These are phyloP conservation scores for Heterobasidion occidentale DNA, from an alignment of 1,284 basidiomycete species.

Conservation along the genomic window DNA sequence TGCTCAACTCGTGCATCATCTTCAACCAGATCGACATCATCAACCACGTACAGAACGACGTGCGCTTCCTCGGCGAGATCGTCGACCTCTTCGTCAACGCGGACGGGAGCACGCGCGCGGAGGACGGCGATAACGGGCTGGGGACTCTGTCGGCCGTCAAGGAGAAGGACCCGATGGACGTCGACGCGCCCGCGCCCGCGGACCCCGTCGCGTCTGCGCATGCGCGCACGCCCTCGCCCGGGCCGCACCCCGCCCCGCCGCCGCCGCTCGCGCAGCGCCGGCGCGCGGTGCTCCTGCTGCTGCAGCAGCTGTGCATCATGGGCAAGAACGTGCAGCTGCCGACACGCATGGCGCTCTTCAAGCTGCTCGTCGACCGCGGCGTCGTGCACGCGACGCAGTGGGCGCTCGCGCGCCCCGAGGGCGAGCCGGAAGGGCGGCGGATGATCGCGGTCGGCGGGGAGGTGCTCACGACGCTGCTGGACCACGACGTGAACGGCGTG, in stretches of 20 bases:
- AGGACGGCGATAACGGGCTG: slow-evolving; percentile 23
- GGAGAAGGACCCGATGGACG: slow-evolving; percentile 17
- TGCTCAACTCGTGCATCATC: slow-evolving; percentile 95
- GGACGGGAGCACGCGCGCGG: slow-evolving; percentile 36
- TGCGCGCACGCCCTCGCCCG: neutral
- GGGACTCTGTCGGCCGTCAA: slow-evolving; percentile 16
- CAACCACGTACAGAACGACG: slow-evolving; percentile 78
- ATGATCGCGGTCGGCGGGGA: slow-evolving; percentile 84
- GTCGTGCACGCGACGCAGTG: slow-evolving; percentile 89
- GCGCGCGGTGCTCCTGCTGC: slow-evolving; percentile 74
- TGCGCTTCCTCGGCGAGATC: slow-evolving; percentile 69
- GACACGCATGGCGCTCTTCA: slow-evolving; percentile 83
- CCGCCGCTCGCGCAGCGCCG: slow-evolving; percentile 26
- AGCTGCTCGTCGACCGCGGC: slow-evolving; percentile 83
- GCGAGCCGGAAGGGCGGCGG: slow-evolving; percentile 27
- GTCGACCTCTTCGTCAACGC: slow-evolving; percentile 74
- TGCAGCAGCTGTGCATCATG: slow-evolving; percentile 93
- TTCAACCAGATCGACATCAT: slow-evolving; percentile 99
- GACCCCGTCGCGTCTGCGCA: neutral
- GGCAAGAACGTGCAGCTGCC: slow-evolving; percentile 94
- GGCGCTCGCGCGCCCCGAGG: slow-evolving; percentile 52
- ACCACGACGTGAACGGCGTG: slow-evolving; percentile 88
- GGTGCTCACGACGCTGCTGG: slow-evolving; percentile 80
- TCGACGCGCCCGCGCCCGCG: slow-evolving; percentile 30
- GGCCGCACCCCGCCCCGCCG: neutral